Evolutionary conservation across 352 stramenopile genomes (phyloP), one percentile per base, ranked within the genome.

Genomic region (Albugo laibachii): DNA sequence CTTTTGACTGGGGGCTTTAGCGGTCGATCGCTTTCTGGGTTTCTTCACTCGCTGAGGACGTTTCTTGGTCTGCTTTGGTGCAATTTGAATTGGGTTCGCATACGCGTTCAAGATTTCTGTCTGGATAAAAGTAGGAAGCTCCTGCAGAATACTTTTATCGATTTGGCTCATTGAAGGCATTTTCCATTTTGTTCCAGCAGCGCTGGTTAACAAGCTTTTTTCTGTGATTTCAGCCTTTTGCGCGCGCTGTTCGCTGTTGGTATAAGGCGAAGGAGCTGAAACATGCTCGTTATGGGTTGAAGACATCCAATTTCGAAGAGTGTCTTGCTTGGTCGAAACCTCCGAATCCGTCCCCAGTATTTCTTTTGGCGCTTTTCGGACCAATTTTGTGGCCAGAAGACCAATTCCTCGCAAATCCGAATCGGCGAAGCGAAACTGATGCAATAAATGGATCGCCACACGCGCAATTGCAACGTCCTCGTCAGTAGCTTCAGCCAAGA

Each of bases 351-450:
- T 48, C 31, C 14, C 49, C 16, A 35, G 52, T 54, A 2, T 19
- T 8, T 43, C 16, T 43, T 19, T 19, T 6, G 24, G 14, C 46
- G 37, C 1, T n/a, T 21, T 48, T n/a, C 5, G 44, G 1, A 69
- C 54, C 13, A 91, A 60, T 44, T 84, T 85, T 5, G 73, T 83
- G 1, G 70, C 73, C 55, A 88, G 78, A 2, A 92, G 65, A 3
- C 78, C 78, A 16, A 86, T 63, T 13, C 78, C 78, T 52, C 78
- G 57, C 14, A 88, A 49, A 11, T 92, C 78, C 50, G 70, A 54
- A 14, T 59, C 56, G 0, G 67, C 65, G 34, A 88, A 66, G 20
- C 63, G 62, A 13, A 85, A 61, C 49, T 80, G 67, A 6, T 57
- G 60, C 18, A 85, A 62, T 27, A 92, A 34, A 34, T 79, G 62